A percentile compares a stretch with the other conserved stretches of the same genome.
phyloP scores from a whole-genome alignment of 2,329 filamentous ascomycete species.

The Pseudogymnoascus sp. region DNA sequence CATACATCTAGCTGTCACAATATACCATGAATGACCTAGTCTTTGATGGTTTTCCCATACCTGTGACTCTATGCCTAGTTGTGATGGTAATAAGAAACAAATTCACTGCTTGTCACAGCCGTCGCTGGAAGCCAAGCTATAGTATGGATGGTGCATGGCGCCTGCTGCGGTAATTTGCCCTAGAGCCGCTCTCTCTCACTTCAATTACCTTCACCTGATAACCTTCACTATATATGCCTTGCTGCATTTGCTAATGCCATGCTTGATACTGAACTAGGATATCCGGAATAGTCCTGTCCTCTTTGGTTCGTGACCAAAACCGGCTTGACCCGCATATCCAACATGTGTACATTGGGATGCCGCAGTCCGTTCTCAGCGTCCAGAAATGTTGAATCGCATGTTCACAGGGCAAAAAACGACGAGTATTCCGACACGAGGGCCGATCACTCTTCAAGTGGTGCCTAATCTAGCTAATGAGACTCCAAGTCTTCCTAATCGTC shows the following conservation, averaged over 20 bases:
- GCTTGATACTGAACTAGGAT: no score
- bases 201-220: background rate
- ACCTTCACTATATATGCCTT: background rate
- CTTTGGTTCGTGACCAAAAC: no score
- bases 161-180: background rate
- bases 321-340: background rate
- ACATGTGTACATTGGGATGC: background rate
- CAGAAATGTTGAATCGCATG: background rate
- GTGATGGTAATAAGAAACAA: background rate
- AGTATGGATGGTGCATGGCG: background rate
- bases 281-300: no score
- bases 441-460: background rate
- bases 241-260: background rate
- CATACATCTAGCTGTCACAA: background rate
- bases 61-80: background rate
- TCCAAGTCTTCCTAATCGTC: background rate
- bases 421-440: background rate
- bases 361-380: background rate
- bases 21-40: background rate
- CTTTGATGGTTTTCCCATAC: background rate
- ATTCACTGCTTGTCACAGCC: background rate
- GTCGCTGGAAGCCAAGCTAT: background rate
- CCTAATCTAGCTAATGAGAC: background rate
- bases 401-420: background rate
- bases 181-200: background rate